phyloP scores from a whole-genome alignment of 768 basidiomycete genomes.

The Leccinum disarticulatum region DNA sequence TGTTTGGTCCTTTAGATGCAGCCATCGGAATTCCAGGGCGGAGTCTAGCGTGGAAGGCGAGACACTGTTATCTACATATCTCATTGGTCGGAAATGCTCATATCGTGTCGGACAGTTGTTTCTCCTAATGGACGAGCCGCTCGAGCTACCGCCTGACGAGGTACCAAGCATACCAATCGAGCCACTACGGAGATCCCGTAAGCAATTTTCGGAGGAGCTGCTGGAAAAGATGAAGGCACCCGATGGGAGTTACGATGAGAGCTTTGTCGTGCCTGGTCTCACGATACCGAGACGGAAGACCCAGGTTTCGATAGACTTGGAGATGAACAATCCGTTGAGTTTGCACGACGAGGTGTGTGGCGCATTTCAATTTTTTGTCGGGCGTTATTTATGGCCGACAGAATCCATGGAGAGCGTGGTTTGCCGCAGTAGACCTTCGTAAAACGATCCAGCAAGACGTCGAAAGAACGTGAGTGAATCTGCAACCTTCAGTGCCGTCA shows the following conservation, averaged over 20 bases:
- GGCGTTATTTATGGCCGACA: constrained; percentile 35
- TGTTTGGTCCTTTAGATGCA: constrained; percentile 46
- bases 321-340: constrained; percentile 79
- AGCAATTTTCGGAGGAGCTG: constrained; percentile 56
- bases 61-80: constrained; percentile 12
- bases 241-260: constrained; percentile 80
- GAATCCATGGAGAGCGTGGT: constrained; percentile 98
- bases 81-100: constrained; percentile 20
- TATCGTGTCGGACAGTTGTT: constrained; percentile 53
- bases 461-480: constrained; percentile 79
- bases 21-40: constrained; percentile 61
- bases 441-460: constrained; percentile 94
- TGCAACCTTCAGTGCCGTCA: neutral
- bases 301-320: constrained; percentile 45
- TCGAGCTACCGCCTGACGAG: constrained; percentile 49
- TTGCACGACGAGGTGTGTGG: constrained; percentile 65
- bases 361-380: neutral
- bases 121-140: constrained; percentile 62
- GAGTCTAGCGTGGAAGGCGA: constrained; percentile 83
- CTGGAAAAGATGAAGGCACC: constrained; percentile 77
- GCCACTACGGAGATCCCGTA: constrained; percentile 49
- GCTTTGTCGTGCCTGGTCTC: constrained; percentile 56
- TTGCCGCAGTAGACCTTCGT: constrained; percentile 81
- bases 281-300: constrained; percentile 34
- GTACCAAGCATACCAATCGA: constrained; percentile 37